Base-by-base conservation (phyloP, 148 eudicot genomes). In the Beta vulgaris region DNA sequence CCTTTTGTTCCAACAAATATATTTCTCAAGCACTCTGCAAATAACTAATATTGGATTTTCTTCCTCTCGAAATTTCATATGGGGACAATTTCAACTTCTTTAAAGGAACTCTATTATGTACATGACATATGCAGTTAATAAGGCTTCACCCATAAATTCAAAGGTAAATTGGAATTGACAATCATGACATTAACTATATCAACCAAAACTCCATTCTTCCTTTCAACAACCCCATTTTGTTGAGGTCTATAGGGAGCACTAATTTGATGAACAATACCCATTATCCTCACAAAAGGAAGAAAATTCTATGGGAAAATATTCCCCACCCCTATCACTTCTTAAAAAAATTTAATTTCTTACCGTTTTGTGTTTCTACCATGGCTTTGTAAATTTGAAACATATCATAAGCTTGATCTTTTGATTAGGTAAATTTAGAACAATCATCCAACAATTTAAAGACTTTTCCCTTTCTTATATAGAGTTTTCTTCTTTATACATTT, bases 111-210 rank as follows among this genome's bases (percentile, higher is more conserved):
- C 74, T 54, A 72, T 72, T 72, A 23, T 23, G 31, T 35, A 72
- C 64, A 72, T 72, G 74, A 72, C 64, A n/a, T n/a, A 72, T 1
- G 64, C 64, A 3, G 64, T 55, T 36, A 34, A 10, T 5, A 72
- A 55, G 1, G 74, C 74, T n/a, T 72, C 64, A 21, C 64, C 74
- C 74, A 72, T 4, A 72, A 13, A n/a, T 35, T 72, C 16, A n/a
- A 2, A 10, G 64, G 74, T 11, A 72, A 39, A 54, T 72, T 72
- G 1, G 74, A 36, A 36, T 72, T 72, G 0, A 72, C 64, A 54
- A 72, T 54, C 74, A 72, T 72, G 8, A 64, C 63, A 72, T 72
- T 72, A 9, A 72, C 32, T 64, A 55, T 72, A 13, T 72, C 74
- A 19, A 12, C 29, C 14, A 72, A n/a, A 4, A 40, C 19, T 19